Conservation (phyloP, 2,329 filamentous ascomycete species). For the Leptographium wingfieldii region DNA sequence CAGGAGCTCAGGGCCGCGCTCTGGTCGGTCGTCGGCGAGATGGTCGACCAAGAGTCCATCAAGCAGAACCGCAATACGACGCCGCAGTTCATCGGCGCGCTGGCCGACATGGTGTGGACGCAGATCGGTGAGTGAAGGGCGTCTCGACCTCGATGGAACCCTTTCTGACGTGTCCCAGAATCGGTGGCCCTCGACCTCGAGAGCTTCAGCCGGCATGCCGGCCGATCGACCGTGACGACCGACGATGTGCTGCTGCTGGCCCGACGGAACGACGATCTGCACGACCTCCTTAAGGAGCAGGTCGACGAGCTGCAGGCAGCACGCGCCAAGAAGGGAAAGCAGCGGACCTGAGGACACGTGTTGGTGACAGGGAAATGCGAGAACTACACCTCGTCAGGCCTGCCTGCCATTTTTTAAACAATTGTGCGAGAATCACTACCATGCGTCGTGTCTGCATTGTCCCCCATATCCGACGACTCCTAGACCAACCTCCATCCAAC, state of each 20-base stretch:
- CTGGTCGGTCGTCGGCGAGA: slow-evolving; percentile 74
- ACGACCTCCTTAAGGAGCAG: slow-evolving; percentile 58
- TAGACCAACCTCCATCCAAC: too few species aligned
- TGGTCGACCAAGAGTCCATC: slow-evolving; percentile 74
- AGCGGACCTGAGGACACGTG: neutral
- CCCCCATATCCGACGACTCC: too few species aligned
- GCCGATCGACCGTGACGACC: slow-evolving; percentile 64
- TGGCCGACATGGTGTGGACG: slow-evolving; percentile 78
- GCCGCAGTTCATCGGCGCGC: slow-evolving; percentile 75
- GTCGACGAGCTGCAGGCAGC: slow-evolving; percentile 47
- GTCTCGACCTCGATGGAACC: too few species aligned
- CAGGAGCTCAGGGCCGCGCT: slow-evolving; percentile 60
- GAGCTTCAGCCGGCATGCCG: slow-evolving; percentile 58
- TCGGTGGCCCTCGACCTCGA: slow-evolving; percentile 45
- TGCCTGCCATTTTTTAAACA: neutral
- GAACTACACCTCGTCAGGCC: neutral
- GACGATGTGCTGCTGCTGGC: slow-evolving; percentile 83
- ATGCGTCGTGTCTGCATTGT: neutral
- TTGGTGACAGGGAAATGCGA: neutral
- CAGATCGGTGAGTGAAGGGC: slow-evolving; percentile 54
- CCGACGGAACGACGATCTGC: slow-evolving; percentile 74
- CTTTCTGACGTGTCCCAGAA: slow-evolving; percentile 23
- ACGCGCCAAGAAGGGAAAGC: slow-evolving; percentile 21
- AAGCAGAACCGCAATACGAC: slow-evolving; percentile 71
- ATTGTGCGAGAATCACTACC: neutral